Base-by-base conservation (phyloP, 2,329 filamentous ascomycete species). In the Neonectria hederae region DNA sequence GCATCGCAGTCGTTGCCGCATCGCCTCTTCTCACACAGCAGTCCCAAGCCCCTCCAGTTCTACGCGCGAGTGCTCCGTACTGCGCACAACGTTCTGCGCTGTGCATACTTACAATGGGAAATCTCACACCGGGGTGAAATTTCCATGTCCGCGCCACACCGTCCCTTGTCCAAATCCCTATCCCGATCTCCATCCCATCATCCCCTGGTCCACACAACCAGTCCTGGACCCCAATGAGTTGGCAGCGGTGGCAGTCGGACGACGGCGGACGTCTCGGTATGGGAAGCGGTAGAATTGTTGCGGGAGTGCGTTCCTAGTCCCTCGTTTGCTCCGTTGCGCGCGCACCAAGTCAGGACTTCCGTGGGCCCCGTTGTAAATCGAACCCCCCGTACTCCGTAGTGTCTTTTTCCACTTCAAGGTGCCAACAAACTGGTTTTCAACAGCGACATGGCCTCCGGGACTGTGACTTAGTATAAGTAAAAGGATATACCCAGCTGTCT, bases 191-290 rank as follows among this genome's bases (percentile, higher is more conserved):
- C 43, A 26, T 26, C n/a, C n/a, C n/a, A n/a, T n/a, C n/a, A n/a
- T n/a, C n/a, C n/a, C 22, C 40, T 19, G 35, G 35, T 17, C 38
- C 38, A 43, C 54, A 22, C 19, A 9, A 19, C 19, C n/a, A n/a
- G 38, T 26, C 35, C 24, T 38, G 32, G 56, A 49, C 48, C 45
- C 45, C 45, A 48, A 26, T 10, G 30, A 22, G 40, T 42, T 54
- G 24, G 45, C 28, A 42, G 30, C 40, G 49, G 48, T 24, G 51
- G 38, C 30, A 54, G 24, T 49, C 45, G 38, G 22, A 60, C 28
- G 22, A 30, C 42, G 40, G 57, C 28, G 38, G 8, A 13, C 11
- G 51, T 19, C 13, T 40, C 6, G 10, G 9, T 28, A 30, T 54
- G 38, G 17, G 21, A 30, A 19, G 26, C 19, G 11, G 4, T 32